Evolutionary conservation across 148 eudicot species (phyloP).

Genomic region (Cornus controversa): DNA sequence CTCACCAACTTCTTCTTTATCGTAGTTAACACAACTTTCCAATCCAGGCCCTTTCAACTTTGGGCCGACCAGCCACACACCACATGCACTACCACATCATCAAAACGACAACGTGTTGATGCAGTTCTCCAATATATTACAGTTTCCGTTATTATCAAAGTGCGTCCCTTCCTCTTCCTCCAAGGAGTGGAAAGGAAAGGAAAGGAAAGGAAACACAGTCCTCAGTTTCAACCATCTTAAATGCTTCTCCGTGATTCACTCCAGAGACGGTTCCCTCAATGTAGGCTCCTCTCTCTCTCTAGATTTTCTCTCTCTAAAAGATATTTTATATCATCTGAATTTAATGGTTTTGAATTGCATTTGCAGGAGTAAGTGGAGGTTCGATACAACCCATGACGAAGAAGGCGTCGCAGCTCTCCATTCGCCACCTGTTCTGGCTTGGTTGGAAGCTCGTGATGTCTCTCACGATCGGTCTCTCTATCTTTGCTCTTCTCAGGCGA

Average conservation of each 20-base stretch:
- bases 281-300: not conserved
- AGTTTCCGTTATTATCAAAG: too few species aligned
- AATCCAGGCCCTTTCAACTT: too few species aligned
- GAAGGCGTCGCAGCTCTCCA: not conserved
- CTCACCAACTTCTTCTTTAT: not conserved
- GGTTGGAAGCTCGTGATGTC: constrained; percentile 40
- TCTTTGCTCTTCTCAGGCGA: constrained; percentile 29
- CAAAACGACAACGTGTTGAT: not conserved
- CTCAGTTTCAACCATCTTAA: not conserved
- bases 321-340: not conserved
- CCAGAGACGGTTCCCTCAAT: not conserved
- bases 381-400: not conserved
- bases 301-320: not conserved
- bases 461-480: constrained; percentile 31
- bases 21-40: too few species aligned
- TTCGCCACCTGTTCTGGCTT: constrained; percentile 17
- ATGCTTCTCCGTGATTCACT: not conserved
- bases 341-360: not conserved
- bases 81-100: not conserved
- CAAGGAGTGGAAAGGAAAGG: too few species aligned
- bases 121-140: too few species aligned
- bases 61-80: too few species aligned
- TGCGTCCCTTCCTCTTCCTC: not conserved
- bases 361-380: not conserved
- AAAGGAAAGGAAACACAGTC: not conserved